These are phyloP conservation scores for Neurospora pannonica DNA, from an alignment of 495 filamentous ascomycete genomes.

Conservation along the genomic window DNA sequence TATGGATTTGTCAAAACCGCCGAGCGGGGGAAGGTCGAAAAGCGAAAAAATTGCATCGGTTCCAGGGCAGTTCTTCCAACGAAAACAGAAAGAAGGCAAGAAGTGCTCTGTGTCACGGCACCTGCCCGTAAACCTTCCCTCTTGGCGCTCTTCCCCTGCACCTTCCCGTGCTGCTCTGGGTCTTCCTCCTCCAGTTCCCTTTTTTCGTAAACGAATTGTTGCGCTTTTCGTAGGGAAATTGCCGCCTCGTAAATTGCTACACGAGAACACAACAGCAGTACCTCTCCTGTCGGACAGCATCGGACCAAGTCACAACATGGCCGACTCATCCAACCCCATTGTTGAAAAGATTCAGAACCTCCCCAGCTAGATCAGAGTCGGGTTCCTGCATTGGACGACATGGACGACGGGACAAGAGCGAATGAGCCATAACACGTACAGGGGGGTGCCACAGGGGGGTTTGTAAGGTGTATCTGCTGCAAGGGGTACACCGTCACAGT, in stretches of 20 bases:
- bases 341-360: not conserved
- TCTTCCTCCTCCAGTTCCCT: not conserved
- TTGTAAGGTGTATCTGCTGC: not conserved
- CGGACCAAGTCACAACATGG: not conserved
- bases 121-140: not conserved
- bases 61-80: not conserved
- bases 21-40: not conserved
- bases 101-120: not conserved
- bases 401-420: not conserved
- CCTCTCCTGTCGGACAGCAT: not conserved
- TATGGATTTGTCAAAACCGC: not conserved
- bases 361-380: not conserved
- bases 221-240: not conserved
- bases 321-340: not conserved
- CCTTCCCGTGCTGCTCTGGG: not conserved
- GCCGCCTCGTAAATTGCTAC: not conserved
- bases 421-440: not conserved
- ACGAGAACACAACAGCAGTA: not conserved
- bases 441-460: not conserved
- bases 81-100: not conserved
- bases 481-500: not conserved
- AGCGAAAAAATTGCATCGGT: not conserved
- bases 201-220: not conserved
- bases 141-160: not conserved
- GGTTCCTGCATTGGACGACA: not conserved